Base-by-base conservation (phyloP, 1,139 yeast species). In the Magnusiomyces paraingens region DNA sequence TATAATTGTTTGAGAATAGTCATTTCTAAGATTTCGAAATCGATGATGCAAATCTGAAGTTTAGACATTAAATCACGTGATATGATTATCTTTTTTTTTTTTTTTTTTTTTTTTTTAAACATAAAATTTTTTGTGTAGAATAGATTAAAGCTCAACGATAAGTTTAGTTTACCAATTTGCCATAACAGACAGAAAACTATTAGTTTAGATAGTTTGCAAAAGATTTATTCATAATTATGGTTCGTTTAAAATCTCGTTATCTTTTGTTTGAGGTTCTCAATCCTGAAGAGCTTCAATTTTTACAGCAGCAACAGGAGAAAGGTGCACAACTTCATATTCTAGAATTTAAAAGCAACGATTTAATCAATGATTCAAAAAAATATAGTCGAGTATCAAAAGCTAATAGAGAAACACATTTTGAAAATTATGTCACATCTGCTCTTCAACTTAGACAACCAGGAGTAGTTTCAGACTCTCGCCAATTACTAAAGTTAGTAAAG, bases 161-260 rank as follows among this genome's bases (percentile, higher is more conserved):
- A 26, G 32, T 26, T 26, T 4, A 26, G 32, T 8, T 26, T 26
- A 5, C 8, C 8, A 26, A n/a, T n/a, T n/a, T n/a, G n/a, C 8
- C 32, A 26, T 26, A 26, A 5, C 32, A 5, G 32, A n/a, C 32
- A 26, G 8, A 8, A 26, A 8, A 8, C 32, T 26, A 5, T 8
- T 26, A 8, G 4, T 26, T 26, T 26, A 8, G 8, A 26, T 26
- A 26, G 8, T 26, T 8, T 5, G 4, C 8, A 26, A 26, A 5
- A 26, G 8, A 26, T 5, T 5, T 26, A 26, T 26, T 26, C 32
- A 26, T 8, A 20, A 40, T 6, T 43, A 90, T 91, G 98, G 98
- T 91, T 22, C 79, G 98, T 64, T 75, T 90, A 48, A 91, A 91
- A 68, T 84, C 90, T 36, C 73, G 98, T 60, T 91, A 91, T 65